Conservation (phyloP, 78 protist species). For the Dictyostelium intermedium region DNA sequence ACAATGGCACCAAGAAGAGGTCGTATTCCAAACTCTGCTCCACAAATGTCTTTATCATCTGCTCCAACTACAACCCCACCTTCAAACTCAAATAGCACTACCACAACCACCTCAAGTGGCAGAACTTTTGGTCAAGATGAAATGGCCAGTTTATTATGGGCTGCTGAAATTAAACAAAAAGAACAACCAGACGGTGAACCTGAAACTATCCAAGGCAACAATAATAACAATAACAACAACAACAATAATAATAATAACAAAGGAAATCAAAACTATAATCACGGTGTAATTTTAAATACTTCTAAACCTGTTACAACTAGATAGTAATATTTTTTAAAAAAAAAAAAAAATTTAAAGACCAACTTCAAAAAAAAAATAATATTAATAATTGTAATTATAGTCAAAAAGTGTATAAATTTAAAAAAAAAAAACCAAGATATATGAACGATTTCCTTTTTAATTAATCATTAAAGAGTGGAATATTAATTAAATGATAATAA, state of each 20-base stretch:
- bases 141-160: slow-evolving; percentile 61
- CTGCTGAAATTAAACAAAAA: slow-evolving; percentile 69
- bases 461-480: neutral
- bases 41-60: slow-evolving; percentile 31
- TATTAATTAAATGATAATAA: neutral
- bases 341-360: neutral
- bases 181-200: slow-evolving; percentile 40
- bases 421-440: neutral
- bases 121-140: slow-evolving; percentile 28
- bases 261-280: neutral
- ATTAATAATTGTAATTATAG: neutral
- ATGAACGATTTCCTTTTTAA: neutral
- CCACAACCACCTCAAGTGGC: neutral
- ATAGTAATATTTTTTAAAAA: neutral
- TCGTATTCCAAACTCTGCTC: slow-evolving; percentile 23
- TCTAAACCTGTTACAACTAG: slow-evolving; percentile 42
- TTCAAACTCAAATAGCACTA: neutral
- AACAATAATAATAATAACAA: neutral
- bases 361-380: neutral
- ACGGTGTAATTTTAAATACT: slow-evolving; percentile 1
- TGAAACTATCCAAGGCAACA: slow-evolving; percentile 8
- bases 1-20: slow-evolving; percentile 69
- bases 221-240: neutral
- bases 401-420: neutral
- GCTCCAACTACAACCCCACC: neutral